Base-by-base conservation (phyloP, 306 rosid genomes). In the Quercus parvula region DNA sequence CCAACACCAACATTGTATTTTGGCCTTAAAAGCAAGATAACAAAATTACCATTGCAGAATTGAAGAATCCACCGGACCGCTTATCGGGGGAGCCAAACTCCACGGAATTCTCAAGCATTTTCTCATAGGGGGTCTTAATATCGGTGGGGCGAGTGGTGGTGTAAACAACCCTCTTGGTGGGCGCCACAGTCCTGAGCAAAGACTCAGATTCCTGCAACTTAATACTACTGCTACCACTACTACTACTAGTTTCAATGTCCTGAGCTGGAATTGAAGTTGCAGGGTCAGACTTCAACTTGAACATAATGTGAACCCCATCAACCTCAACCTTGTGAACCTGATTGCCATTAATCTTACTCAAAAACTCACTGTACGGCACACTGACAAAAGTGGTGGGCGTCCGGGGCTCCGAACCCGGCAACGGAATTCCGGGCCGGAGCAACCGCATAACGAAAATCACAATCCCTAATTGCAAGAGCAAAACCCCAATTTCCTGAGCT, bases 261-360 rank as follows among this genome's bases (percentile, higher is more conserved):
- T 77, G 86, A 64, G 5, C 15, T 49, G 54, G 54, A 49, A 13
- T 49, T 49, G 54, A 49, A 49, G 54, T 49, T 70, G 73, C 84
- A 0, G 80, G 75, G 55, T 90, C 97, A 52, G 90, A 79, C 83
- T 95, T 95, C 88, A 95, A 78, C 88, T 93, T 95, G 72, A 91
- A 95, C 99, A 88, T 90, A 25, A 95, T 85, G 74, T 90, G 97
- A 46, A 95, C 93, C 68, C 97, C 98, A 82, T 95, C 99, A 77
- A 95, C 99, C 90, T 95, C 96, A 69, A 93, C 99, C 83, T 95
- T 95, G 79, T 89, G 97, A 28, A 95, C 98, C 81, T 90, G 94
- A 75, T 95, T 90, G 61, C 82, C 25, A 78, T 91, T 93, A 6
- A 95, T 85, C 81, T 88, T 95, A 64, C 94, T 90, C 92, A 95